A percentile compares a stretch with the other conserved stretches of the same genome.
phyloP scores from a whole-genome alignment of 192 early-diverging fungal species.

The Bifiguratus adelaidae region DNA sequence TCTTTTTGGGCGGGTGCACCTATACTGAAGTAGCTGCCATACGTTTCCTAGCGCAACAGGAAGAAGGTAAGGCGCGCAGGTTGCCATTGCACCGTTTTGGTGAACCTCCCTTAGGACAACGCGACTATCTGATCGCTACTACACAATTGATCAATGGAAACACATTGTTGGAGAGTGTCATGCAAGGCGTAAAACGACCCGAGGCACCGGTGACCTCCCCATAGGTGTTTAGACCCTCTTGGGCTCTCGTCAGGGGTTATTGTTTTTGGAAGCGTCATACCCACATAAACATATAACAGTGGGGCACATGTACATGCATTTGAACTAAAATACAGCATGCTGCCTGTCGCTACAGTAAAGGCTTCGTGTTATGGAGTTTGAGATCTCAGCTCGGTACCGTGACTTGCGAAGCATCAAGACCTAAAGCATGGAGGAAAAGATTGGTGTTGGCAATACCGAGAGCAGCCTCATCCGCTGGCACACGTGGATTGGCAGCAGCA shows the following conservation, averaged over 20 bases:
- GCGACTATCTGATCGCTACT: constrained; percentile 80
- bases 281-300: too few relatives aligned
- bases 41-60: constrained; percentile 77
- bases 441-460: constrained; percentile 79
- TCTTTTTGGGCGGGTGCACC: constrained; percentile 95
- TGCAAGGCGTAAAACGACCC: too few relatives aligned
- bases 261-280: too few relatives aligned
- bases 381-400: too few relatives aligned
- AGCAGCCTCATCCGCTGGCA: constrained; percentile 43
- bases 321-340: too few relatives aligned
- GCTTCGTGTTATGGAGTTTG: too few relatives aligned
- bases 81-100: background rate
- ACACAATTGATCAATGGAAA: constrained; percentile 88
- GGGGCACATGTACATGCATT: too few relatives aligned
- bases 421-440: constrained; percentile 91
- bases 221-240: too few relatives aligned
- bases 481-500: constrained; percentile 44
- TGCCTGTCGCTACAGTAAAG: too few relatives aligned
- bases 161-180: constrained; percentile 62
- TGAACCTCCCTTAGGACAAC: constrained; percentile 31
- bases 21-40: constrained; percentile 87
- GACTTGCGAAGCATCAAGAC: constrained; percentile 79
- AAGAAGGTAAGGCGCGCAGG: constrained; percentile 36
- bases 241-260: too few relatives aligned
- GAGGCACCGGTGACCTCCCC: too few relatives aligned